These are phyloP conservation scores for Neopestalotiopsis clavispora DNA, from an alignment of 2,329 filamentous ascomycete genomes.

Conservation along the genomic window DNA sequence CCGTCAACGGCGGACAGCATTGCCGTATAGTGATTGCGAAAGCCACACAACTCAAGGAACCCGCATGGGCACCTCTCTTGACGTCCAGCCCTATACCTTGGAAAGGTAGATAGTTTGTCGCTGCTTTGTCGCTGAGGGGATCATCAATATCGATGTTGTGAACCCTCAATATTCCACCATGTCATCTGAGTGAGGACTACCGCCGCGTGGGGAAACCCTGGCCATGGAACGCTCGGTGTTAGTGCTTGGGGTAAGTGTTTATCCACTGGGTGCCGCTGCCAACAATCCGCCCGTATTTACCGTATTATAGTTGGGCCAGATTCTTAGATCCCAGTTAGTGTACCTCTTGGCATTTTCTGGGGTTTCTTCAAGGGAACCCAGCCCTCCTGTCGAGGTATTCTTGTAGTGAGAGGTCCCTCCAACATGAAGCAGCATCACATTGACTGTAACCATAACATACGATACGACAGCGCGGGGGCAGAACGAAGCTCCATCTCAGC, in stretches of 20 bases:
- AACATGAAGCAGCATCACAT: neutral
- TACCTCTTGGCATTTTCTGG: neutral
- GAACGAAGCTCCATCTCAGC: neutral
- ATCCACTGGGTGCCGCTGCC: neutral
- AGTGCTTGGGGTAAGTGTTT: neutral
- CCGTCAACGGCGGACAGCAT: neutral
- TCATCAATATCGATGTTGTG: constrained; percentile 20
- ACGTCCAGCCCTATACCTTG: neutral
- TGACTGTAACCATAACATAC: neutral
- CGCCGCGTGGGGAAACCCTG: neutral
- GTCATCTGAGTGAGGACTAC: neutral
- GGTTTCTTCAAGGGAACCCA: neutral
- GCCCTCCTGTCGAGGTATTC: neutral
- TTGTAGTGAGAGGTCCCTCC: neutral
- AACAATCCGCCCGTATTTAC: neutral
- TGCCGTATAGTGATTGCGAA: neutral
- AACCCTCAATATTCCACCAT: constrained; percentile 14
- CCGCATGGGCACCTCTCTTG: neutral
- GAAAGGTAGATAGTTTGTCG: neutral
- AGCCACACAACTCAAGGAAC: neutral
- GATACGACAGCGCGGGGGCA: neutral
- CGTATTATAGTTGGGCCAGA: neutral
- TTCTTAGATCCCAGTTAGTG: neutral
- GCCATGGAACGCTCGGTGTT: neutral
- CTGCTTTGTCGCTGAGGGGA: constrained; percentile 5